Base-by-base conservation (phyloP, 169 alveolate species). In the Eimeria tenella region DNA sequence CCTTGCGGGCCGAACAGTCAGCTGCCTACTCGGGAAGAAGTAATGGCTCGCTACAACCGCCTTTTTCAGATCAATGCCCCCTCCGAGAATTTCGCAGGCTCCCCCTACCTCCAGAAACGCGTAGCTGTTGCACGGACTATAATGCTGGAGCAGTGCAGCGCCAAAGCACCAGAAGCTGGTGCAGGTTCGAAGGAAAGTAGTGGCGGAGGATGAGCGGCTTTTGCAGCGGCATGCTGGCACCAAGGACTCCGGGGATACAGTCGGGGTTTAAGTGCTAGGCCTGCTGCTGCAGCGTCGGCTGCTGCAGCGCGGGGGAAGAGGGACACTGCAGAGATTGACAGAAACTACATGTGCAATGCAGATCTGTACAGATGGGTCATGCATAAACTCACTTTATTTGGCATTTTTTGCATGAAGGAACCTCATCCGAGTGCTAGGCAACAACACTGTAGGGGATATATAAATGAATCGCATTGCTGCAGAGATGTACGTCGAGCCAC, bases 31-130 rank as follows among this genome's bases (percentile, higher is more conserved):
- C 74, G 77, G 9, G 77, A 86, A 19, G 93, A 86, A 19, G 50
- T 86, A 19, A 21, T 58, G n/a, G 65, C 81, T 8, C 79, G 82
- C 13, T 74, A 63, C 50, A 65, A 65, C 63, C 81, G 93, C 13
- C 68, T 86, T 23, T 65, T 58, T 74, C 81, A 86, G 68, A 86
- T 86, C 63, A 86, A 86, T 63, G 93, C 93, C 4, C 93, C 93
- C 5, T 86, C 93, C 21, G 93, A 63, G 52, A 31, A 52, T 6
- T 86, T 86, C 31, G 93, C 93, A 9, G 93, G 93, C 50, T 86
- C 93, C 6, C 93, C 93, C 19, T 86, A 86, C 49, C 63, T 86
- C 83, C 93, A 86, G 68, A 86, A 86, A 68, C 62, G 52, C n/a
- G 93, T 86, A n/a, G 68, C 70, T 17, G 74, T 86, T n/a, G 93